phyloP scores from a whole-genome alignment of 2,329 filamentous ascomycete genomes.

The Corinectria fuckeliana region DNA sequence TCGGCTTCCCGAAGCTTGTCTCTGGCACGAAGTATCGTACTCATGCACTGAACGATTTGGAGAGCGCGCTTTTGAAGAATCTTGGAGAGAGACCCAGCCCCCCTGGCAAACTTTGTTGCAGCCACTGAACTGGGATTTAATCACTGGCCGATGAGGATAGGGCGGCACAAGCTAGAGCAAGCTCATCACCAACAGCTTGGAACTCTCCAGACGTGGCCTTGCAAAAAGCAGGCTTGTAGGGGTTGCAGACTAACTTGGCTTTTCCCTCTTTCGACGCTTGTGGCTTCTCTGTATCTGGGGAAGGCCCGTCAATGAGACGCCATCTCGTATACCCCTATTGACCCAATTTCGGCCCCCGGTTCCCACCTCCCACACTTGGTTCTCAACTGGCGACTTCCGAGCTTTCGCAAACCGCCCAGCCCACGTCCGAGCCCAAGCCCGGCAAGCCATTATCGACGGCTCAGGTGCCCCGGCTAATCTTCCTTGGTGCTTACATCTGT shows the following conservation, averaged over 20 bases:
- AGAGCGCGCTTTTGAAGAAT: neutral
- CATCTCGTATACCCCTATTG: slow-evolving; percentile 8
- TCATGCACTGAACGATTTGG: neutral
- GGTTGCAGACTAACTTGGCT: neutral
- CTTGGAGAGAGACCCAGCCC: too few species aligned
- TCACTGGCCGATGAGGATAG: neutral
- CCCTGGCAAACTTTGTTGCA: slow-evolving; percentile 7
- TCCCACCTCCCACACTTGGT: neutral
- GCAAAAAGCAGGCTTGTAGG: neutral
- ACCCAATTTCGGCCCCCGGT: neutral
- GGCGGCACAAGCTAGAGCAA: neutral
- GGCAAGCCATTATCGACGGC: slow-evolving; percentile 2
- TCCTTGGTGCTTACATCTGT: slow-evolving; percentile 5
- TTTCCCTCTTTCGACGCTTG: neutral
- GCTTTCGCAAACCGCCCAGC: neutral
- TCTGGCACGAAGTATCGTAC: neutral
- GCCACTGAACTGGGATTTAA: neutral
- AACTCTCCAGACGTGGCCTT: neutral
- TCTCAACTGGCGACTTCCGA: neutral
- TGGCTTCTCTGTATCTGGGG: neutral
- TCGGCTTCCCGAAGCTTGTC: neutral
- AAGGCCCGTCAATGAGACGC: neutral
- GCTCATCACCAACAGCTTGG: neutral
- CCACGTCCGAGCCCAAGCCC: neutral
- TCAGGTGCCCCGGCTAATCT: neutral